These are phyloP conservation scores for Artomyces pyxidatus DNA, from an alignment of 768 basidiomycete species.

Conservation along the genomic window DNA sequence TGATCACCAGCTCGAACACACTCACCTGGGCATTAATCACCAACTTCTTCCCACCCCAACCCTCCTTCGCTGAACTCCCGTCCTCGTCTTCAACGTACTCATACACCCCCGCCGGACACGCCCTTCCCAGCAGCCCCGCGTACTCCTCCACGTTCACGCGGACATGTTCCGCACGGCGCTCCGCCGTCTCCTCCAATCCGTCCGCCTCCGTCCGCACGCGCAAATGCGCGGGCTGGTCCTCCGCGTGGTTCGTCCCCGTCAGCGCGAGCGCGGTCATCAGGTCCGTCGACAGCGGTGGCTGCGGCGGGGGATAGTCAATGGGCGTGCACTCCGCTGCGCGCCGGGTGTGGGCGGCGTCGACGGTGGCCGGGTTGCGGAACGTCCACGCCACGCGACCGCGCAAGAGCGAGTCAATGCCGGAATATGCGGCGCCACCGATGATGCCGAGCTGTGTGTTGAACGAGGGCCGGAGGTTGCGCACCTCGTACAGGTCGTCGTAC, in stretches of 20 bases:
- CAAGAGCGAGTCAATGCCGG: constrained; percentile 80
- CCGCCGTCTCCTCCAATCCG: constrained; percentile 32
- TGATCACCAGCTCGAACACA: constrained; percentile 5
- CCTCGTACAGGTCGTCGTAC: constrained; percentile 77
- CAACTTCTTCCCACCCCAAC: constrained; percentile 77
- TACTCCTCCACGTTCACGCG: constrained; percentile 67
- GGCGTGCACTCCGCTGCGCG: constrained; percentile 58
- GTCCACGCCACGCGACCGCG: constrained; percentile 91
- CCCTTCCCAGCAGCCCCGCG: constrained; percentile 80
- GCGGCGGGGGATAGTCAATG: constrained; percentile 79
- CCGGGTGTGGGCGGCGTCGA: constrained; percentile 67
- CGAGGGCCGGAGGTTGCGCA: constrained; percentile 85
- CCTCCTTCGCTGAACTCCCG: constrained; percentile 33
- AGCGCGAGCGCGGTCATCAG: constrained; percentile 83
- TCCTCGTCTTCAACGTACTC: constrained; percentile 81
- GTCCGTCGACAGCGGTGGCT: constrained; percentile 89
- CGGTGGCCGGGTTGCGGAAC: constrained; percentile 53
- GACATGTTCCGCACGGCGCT: constrained; percentile 57
- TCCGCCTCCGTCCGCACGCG: constrained; percentile 41
- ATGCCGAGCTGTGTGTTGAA: constrained; percentile 77
- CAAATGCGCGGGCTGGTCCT: constrained; percentile 90
- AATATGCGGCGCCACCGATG: constrained; percentile 83
- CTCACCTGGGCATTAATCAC: constrained; percentile 95
- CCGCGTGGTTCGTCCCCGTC: constrained; percentile 94
- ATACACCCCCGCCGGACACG: constrained; percentile 94